phyloP scores from a whole-genome alignment of 164 flowering plant genomes.

The Santalum album region DNA sequence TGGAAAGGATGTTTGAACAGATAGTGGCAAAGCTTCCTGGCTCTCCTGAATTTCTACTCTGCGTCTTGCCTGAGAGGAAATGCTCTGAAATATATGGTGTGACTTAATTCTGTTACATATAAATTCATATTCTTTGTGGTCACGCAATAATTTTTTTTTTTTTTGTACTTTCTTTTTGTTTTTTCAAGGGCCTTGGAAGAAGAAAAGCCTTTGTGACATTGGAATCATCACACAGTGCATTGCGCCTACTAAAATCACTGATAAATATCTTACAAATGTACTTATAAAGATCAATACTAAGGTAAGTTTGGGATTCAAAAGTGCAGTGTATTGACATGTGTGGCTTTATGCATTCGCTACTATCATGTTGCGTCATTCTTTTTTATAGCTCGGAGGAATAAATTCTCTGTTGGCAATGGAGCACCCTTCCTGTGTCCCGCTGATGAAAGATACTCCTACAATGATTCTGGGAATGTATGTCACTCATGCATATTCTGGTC shows the following conservation, averaged over 20 bases:
- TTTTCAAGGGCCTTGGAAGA: conserved; percentile 88
- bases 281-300: conserved; percentile 84
- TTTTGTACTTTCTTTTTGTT: not conserved
- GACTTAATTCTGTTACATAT: conserved; percentile 6
- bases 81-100: conserved; percentile 73
- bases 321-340: not conserved
- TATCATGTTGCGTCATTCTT: not conserved
- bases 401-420: conserved; percentile 73
- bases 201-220: conserved; percentile 45
- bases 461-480: conserved; percentile 90
- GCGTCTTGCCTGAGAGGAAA: conserved; percentile 73
- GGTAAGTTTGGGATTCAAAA: conserved; percentile 29
- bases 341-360: not conserved
- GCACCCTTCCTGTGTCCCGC: conserved; percentile 39
- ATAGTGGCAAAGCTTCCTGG: conserved; percentile 41
- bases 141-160: conserved; percentile 8
- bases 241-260: conserved; percentile 58
- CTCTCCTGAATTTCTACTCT: conserved; percentile 58
- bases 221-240: conserved; percentile 69
- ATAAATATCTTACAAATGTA: conserved; percentile 74
- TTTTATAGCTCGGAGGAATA: conserved; percentile 66
- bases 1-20: conserved; percentile 66
- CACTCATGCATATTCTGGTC: conserved; percentile 81
- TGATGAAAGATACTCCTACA: conserved; percentile 54
- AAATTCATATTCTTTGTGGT: not conserved